Base-by-base conservation (phyloP, 768 basidiomycete genomes). In the Amanita pseudoporphyria region DNA sequence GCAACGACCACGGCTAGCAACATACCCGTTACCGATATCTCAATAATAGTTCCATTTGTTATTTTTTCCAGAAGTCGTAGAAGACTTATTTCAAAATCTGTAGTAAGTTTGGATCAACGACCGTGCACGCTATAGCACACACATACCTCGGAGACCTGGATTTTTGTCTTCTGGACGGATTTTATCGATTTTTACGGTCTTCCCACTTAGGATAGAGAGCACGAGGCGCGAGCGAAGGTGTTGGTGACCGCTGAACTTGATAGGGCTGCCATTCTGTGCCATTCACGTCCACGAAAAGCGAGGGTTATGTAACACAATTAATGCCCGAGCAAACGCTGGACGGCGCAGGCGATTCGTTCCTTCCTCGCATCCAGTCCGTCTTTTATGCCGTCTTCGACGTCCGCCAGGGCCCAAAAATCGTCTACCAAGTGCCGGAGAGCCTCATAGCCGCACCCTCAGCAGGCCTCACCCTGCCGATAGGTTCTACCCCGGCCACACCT, bases 341-440 rank as follows among this genome's bases (percentile, higher is more conserved):
- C n/a, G 42, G 26, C 14, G 26, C 31, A 21, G 32, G 45, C 35
- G 81, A 82, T 63, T 89, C 87, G 9, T 91, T 86, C 66, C 74
- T 84, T 40, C 87, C 87, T 32, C 71, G 76, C 45, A 85, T 90
- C 50, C 81, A 84, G 57, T 92, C 90, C 9, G 85, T 95, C 12
- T 97, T 98, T 70, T 97, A 96, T 60, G 85, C 94, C 3, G 81
- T 87, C 12, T 98, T 99, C 62, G 91, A 98, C 66, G 75, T 84
- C 32, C 69, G 68, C 5, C 79, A 85, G 48, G 95, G 96, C 2
- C 88, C 92, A 2, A 88, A 88, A 59, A 86, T 98, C 40, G 81
- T 90, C 4, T 87, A 86, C 59, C 94, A 98, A 67, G 92, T 96
- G 6, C 95, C 95, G 1, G 95, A 96, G 62, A 89, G 83, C 38